Conservation (phyloP, 2,329 filamentous ascomycete species). For the Aspergillus vadensis region DNA sequence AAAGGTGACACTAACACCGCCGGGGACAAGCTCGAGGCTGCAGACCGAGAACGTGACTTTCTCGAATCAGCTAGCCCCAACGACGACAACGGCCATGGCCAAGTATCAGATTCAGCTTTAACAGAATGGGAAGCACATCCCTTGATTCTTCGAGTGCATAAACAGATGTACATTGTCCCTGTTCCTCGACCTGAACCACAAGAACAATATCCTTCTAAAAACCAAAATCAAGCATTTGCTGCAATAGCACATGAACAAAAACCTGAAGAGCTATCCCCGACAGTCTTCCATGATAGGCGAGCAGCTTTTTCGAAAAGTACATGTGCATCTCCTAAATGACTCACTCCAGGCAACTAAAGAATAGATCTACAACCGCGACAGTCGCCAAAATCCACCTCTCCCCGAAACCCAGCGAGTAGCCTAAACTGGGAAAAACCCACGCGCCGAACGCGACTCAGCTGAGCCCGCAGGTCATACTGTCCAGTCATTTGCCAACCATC, state of each 20-base stretch:
- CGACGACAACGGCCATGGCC: not conserved
- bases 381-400: slow-evolving; percentile 1
- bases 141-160: too few species aligned
- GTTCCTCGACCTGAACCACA: too few species aligned
- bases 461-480: not conserved
- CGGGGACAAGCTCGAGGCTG: not conserved
- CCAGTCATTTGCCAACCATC: not conserved
- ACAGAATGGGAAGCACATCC: not conserved
- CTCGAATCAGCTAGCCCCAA: not conserved
- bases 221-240: too few species aligned
- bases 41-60: not conserved
- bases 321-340: not conserved
- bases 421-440: not conserved
- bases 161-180: too few species aligned
- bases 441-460: not conserved
- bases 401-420: not conserved
- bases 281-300: not conserved
- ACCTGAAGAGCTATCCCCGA: not conserved
- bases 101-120: not conserved
- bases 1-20: not conserved
- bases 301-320: not conserved
- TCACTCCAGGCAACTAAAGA: not conserved
- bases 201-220: too few species aligned
- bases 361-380: not conserved
- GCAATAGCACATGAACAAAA: too few species aligned